Evolutionary conservation across 495 filamentous ascomycete genomes (phyloP), one percentile per base, ranked within the genome.

Genomic region (Amorphotheca resinae): DNA sequence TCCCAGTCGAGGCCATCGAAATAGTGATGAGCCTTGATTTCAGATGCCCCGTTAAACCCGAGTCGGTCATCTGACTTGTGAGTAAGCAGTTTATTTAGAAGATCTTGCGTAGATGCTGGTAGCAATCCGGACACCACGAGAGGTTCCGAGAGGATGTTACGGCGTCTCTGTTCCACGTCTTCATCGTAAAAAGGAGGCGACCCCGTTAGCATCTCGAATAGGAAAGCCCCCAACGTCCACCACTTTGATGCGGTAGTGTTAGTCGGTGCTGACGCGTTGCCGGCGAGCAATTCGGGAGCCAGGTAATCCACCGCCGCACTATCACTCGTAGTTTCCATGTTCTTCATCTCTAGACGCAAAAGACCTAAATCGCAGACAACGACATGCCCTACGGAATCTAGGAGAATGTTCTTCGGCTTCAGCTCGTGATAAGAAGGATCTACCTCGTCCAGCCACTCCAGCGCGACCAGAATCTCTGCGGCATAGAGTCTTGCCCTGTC

Each of bases 91-190:
- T 82, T 79, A 3, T 80, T 84, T 22, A 96, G 69, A 16, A 96
- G 75, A 59, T 91, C 86, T 50, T 86, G 86, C 44, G 89, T 88
- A 28, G 88, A 84, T 0, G 82, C 78, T 28, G 12, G 91, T 88
- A 22, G 94, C 88, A 38, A 95, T 74, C 35, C 93, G 3, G 69
- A 67, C 59, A 77, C 76, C 50, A 91, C 85, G 31, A 96, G 66
- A 25, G 89, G 88, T 57, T 95, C 89, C 41, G 87, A 84, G 33
- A 96, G 66, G 51, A 96, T 96, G 73, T 95, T 95, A 52, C 86
- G 80, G 62, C 95, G 95, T 89, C 95, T 96, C 62, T 95, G 87
- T 55, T 95, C 95, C 53, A 84, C 93, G 62, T 95, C 95, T 61
- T 96, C 89, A 52, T 95, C 86, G 62, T 95, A 95, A 67, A 95